Conservation (phyloP, 306 rosid species). For the Quercus cerris region DNA sequence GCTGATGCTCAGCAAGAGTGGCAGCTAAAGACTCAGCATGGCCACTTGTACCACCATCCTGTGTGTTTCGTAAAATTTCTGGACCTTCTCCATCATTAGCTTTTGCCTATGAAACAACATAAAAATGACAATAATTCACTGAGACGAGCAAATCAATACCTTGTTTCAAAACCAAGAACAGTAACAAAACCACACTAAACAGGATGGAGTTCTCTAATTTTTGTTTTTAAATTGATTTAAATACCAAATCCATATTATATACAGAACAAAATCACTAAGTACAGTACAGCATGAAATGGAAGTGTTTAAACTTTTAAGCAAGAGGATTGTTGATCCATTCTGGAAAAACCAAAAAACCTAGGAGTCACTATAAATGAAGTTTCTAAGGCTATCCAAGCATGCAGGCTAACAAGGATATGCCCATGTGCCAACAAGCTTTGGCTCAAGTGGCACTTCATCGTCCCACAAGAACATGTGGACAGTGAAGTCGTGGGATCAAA, state of each 20-base stretch:
- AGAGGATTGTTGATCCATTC: not conserved
- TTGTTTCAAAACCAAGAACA: not conserved
- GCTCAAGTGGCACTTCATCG: no score
- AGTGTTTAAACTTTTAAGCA: not conserved
- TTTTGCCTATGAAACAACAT: slow-evolving; percentile 62
- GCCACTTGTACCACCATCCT: slow-evolving; percentile 78
- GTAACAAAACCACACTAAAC: not conserved
- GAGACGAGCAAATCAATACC: not conserved
- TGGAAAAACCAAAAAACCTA: not conserved
- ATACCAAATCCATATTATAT: not conserved
- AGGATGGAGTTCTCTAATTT: not conserved
- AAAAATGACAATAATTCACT: slow-evolving; percentile 5
- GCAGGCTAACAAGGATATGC: not conserved
- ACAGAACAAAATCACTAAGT: not conserved
- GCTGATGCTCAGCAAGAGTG: slow-evolving; percentile 98
- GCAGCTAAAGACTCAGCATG: slow-evolving; percentile 90
- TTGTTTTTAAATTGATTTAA: not conserved
- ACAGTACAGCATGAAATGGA: not conserved
- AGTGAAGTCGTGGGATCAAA: no score
- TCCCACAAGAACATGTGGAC: no score
- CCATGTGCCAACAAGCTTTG: no score
- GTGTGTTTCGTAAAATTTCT: slow-evolving; percentile 74
- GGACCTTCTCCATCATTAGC: slow-evolving; percentile 99
- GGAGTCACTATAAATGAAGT: not conserved
- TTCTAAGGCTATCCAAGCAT: not conserved